A percentile compares a stretch with the other conserved stretches of the same genome.
These are phyloP conservation scores for Paramecium biaurelia DNA, from an alignment of 73 alveolate species.

Conservation along the genomic window DNA sequence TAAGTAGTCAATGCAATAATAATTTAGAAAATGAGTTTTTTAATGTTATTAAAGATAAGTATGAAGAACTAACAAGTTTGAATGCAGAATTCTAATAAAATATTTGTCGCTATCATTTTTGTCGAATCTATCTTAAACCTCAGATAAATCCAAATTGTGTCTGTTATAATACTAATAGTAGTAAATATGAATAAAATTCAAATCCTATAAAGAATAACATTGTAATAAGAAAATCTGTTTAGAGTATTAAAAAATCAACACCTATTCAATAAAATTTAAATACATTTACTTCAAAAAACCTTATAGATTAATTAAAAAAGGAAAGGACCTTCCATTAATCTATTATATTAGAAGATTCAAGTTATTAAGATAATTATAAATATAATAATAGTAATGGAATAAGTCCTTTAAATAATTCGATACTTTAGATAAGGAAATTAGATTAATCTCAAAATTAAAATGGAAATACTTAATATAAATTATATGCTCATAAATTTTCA, in stretches of 20 bases:
- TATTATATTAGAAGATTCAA: neutral
- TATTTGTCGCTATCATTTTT: neutral
- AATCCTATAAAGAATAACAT: constrained; percentile 19
- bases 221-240: neutral
- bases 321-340: neutral
- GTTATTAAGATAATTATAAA: neutral
- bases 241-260: neutral
- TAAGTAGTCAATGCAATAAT: neutral
- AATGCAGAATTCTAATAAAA: neutral
- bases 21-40: constrained; percentile 2
- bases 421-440: neutral
- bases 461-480: neutral
- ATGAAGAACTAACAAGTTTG: neutral
- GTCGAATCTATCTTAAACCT: neutral
- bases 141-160: neutral
- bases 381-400: neutral
- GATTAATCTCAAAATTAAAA: neutral
- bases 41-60: neutral
- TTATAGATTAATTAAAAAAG: neutral
- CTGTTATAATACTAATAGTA: neutral
- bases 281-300: constrained; percentile 20
- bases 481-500: neutral
- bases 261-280: neutral
- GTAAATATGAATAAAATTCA: neutral
- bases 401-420: constrained; percentile 27